Base-by-base conservation (phyloP, 441 rosid species). In the Croton setiger region DNA sequence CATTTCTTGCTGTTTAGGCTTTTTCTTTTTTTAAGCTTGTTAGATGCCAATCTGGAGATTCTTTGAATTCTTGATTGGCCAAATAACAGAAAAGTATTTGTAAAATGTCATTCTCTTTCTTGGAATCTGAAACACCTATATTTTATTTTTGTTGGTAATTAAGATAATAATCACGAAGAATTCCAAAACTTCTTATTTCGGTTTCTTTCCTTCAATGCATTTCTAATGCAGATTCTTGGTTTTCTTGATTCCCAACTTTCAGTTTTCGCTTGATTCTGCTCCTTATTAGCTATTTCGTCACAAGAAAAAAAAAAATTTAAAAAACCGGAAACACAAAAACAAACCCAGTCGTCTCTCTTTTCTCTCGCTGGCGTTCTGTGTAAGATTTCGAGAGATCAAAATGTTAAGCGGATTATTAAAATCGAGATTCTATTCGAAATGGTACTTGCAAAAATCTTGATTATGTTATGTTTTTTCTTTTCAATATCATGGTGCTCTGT, bases 361-460 rank as follows among this genome's bases (percentile, higher is more conserved):
- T 49, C 60, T 31, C n/a, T 56, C 11, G 5, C 17, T 2, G 13
- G 35, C 8, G 5, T 21, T 21, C 23, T 23, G 37, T 27, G 9
- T 23, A 13, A 27, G 37, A 21, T 53, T 54, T 48, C 33, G 31
- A 56, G 15, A 31, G 36, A 56, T 56, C 37, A 27, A 27, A 27
- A 56, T 56, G 60, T 31, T 56, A 3, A 12, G 11, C 7, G 60
- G 37, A 27, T 56, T 56, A 56, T 56, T 56, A 13, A 56, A 56
- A 13, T 56, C 60, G 60, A 56, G 31, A 56, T 56, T 56, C 60
- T 56, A 56, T 31, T 1, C 76, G 58, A 91, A 89, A 85, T 81
- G 92, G 98, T 93, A 70, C 59, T 39, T 31, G 2, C 1, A 12
- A 0, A 31, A 27, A 56, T 17, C 60, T 56, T 21, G 35, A 23